Percentiles rank a stretch among this genome's conserved stretches.
These are phyloP conservation scores for Myriosclerotinia duriaeana DNA, from an alignment of 2,329 filamentous ascomycete species.

Conservation along the genomic window DNA sequence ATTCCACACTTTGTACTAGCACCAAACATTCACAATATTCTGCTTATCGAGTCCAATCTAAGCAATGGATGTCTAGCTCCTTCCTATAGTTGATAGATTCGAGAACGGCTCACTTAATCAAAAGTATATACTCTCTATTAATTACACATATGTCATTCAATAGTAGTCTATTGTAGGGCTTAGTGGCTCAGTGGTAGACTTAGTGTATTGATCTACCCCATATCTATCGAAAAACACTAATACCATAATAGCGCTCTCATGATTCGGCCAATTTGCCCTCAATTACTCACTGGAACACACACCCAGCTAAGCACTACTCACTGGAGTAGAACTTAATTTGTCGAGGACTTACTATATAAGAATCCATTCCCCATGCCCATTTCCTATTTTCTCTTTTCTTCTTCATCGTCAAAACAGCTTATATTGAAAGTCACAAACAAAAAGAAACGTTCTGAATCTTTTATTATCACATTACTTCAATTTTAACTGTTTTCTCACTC, in stretches of 20 bases:
- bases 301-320: no score
- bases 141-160: background rate
- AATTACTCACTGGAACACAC: no score
- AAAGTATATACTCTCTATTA: background rate
- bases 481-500: constrained; percentile 7
- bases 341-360: background rate
- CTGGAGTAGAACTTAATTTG: no score
- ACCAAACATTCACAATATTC: background rate
- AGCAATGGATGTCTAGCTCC: no score
- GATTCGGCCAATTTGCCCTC: no score
- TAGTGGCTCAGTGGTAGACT: background rate
- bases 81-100: background rate
- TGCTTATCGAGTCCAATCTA: background rate
- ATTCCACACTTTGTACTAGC: background rate
- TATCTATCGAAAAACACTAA: no score
- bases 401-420: background rate
- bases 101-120: background rate
- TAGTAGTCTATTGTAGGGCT: background rate
- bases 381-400: constrained; percentile 3
- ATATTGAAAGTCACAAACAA: background rate
- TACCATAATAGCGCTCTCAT: background rate
- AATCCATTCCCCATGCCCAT: background rate
- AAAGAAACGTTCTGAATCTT: background rate
- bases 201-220: no score
- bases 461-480: background rate